Evolutionary conservation across 208 protist genomes (phyloP).

Genomic region (Leptomonas seymouri): DNA sequence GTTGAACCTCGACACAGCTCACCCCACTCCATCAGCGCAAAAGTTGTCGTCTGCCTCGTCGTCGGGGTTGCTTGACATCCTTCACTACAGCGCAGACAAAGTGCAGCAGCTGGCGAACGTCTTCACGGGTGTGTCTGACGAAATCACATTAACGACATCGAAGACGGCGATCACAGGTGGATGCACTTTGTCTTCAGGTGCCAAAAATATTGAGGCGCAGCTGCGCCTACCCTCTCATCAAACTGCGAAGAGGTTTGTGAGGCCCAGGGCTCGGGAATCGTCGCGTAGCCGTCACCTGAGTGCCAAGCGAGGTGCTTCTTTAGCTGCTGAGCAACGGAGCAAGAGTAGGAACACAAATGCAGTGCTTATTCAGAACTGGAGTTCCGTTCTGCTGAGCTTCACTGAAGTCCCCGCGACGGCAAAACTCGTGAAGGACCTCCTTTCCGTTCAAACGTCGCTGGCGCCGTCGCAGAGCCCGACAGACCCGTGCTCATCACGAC

Average conservation of each 20-base stretch:
- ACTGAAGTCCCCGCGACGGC: background rate
- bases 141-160: background rate
- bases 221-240: conserved; percentile 2
- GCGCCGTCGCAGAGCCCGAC: background rate
- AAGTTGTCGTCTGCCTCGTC: background rate
- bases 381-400: background rate
- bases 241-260: background rate
- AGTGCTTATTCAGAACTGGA: background rate
- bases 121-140: conserved; percentile 5
- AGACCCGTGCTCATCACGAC: background rate
- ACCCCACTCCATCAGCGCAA: background rate
- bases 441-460: background rate
- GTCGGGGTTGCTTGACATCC: conserved; percentile 15
- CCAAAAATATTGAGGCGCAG: conserved; percentile 11
- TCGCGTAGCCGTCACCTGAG: background rate
- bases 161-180: background rate
- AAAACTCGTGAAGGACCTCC: background rate
- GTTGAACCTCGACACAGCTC: background rate
- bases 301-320: background rate
- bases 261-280: background rate
- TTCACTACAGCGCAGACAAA: conserved; percentile 26
- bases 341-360: background rate
- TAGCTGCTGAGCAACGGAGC: background rate
- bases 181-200: background rate
- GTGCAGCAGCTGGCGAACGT: conserved; percentile 23